Percentiles rank a stretch among this genome's conserved stretches.
These are phyloP conservation scores for Globisporangium alternatum DNA, from an alignment of 352 stramenopile species.

Conservation along the genomic window DNA sequence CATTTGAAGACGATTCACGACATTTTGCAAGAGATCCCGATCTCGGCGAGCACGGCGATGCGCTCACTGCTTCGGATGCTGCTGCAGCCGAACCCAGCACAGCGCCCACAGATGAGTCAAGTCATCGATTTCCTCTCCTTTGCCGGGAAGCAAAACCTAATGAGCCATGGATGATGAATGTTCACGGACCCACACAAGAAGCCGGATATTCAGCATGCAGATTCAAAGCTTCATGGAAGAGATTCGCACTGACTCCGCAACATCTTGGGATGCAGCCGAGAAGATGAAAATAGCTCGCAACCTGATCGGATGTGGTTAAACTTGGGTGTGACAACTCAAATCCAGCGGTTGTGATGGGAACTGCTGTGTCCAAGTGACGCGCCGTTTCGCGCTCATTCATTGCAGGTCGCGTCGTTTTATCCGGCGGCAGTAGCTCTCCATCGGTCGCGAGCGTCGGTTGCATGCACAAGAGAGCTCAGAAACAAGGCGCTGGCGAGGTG, in stretches of 20 bases:
- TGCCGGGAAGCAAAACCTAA: conserved; percentile 16
- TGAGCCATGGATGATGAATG: conserved; percentile 9
- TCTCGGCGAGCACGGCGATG: conserved; percentile 36
- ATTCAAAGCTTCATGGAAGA: too few species aligned
- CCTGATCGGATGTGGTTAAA: not conserved
- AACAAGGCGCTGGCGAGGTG: not conserved
- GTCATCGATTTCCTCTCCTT: conserved; percentile 58
- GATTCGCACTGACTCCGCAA: not conserved
- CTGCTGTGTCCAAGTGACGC: conserved; percentile 6
- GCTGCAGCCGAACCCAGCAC: conserved; percentile 49
- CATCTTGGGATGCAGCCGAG: not conserved
- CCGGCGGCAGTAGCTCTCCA: not conserved
- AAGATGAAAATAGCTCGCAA: not conserved
- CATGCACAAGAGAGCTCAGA: not conserved
- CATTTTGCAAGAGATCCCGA: conserved; percentile 43
- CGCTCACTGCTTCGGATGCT: conserved; percentile 64
- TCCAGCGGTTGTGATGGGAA: not conserved
- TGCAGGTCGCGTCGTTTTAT: conserved; percentile 3
- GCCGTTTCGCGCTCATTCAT: conserved; percentile 3
- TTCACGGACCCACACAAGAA: not conserved
- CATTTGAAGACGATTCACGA: conserved; percentile 42
- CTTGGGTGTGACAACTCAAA: not conserved
- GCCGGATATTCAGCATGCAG: too few species aligned
- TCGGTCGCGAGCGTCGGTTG: conserved; percentile 13
- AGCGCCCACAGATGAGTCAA: conserved; percentile 58